Evolutionary conservation across 148 eudicot genomes (phyloP), one percentile per base, ranked within the genome.

Genomic region (Spergularia bocconei): DNA sequence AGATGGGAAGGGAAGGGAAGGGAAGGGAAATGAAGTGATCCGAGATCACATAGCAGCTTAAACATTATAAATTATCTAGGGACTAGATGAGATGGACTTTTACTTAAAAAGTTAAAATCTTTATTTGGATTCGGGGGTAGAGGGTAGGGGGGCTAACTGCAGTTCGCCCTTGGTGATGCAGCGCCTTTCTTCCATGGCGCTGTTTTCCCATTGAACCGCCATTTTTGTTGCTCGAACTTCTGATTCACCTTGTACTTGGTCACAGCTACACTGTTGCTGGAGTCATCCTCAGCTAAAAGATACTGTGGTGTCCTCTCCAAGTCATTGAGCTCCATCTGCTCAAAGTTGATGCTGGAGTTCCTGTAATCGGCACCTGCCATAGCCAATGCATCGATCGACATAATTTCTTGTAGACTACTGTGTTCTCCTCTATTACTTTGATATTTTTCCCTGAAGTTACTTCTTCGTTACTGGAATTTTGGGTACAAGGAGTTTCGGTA

Each of bases 331-430:
- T 80, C 83, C 48, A 21, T 61, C 61, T 77, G 58, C 57, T 73
- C 75, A 25, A 79, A 25, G 3, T 23, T 52, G 29, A 73, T 73
- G 13, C 58, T 63, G 20, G 56, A 69, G 50, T 77, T 75, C 19
- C 44, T 68, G 65, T 77, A 83, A 23, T 83, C 86, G 7, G 73
- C 75, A 41, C 86, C 86, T 16, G 86, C 86, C 86, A 79, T 83
- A 21, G 83, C 86, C 71, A 83, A 72, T 38, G 86, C 86, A 70
- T 83, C 86, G 1, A 83, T 70, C 23, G 83, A 83, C 83, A 80
- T 83, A 50, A 17, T 44, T 47, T 74, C n/a, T 65, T 4, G 0
- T 38, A 29, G 36, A 38, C 25, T 66, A 38, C 70, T 62, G 16
- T 66, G 4, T 70, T 4, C 52, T 9, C 11, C 54, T 70, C 63